Evolutionary conservation across 495 filamentous ascomycete genomes (phyloP).

Genomic region (Aspergillus wentii): DNA sequence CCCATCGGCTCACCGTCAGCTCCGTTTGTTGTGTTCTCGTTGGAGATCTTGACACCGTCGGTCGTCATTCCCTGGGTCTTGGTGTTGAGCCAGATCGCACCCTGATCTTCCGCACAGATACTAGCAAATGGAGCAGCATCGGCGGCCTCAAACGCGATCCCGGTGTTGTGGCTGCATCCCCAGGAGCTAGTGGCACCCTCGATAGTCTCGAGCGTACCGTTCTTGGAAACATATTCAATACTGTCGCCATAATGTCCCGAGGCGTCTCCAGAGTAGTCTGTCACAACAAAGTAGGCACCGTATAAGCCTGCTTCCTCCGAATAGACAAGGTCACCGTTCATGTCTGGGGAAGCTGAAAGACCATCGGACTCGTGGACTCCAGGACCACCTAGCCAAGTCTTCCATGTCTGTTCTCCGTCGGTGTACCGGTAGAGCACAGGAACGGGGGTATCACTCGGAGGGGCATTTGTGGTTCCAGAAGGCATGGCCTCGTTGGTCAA

Average conservation of each 20-base stretch:
- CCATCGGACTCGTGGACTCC: constrained; percentile 38
- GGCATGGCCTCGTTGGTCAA: constrained; percentile 46
- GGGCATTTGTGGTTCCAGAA: constrained; percentile 39
- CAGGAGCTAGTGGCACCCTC: constrained; percentile 41
- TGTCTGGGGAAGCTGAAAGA: constrained; percentile 40
- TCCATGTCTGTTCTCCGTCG: constrained; percentile 43
- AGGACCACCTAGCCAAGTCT: constrained; percentile 47
- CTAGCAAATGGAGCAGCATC: constrained; percentile 45
- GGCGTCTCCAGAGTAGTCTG: constrained; percentile 45
- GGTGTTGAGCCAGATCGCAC: constrained; percentile 55
- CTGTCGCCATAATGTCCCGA: constrained; percentile 50
- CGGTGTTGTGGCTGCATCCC: constrained; percentile 57
- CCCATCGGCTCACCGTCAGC: constrained; percentile 50
- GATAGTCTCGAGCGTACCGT: constrained; percentile 38
- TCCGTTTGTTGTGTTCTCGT: constrained; percentile 53
- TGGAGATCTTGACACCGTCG: constrained; percentile 47
- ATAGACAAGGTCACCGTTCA: constrained; percentile 53
- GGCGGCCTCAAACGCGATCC: constrained; percentile 51
- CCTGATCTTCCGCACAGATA: constrained; percentile 52
- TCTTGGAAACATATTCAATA: constrained; percentile 44
- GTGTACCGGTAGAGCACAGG: constrained; percentile 44
- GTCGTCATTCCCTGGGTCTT: constrained; percentile 44
- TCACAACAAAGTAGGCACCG: constrained; percentile 52
- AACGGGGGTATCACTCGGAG: constrained; percentile 39
- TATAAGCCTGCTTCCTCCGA: constrained; percentile 44